Percentiles rank a stretch among this genome's conserved stretches.
Conservation (phyloP, 164 flowering plant species). For the Cinnamomum micranthum region DNA sequence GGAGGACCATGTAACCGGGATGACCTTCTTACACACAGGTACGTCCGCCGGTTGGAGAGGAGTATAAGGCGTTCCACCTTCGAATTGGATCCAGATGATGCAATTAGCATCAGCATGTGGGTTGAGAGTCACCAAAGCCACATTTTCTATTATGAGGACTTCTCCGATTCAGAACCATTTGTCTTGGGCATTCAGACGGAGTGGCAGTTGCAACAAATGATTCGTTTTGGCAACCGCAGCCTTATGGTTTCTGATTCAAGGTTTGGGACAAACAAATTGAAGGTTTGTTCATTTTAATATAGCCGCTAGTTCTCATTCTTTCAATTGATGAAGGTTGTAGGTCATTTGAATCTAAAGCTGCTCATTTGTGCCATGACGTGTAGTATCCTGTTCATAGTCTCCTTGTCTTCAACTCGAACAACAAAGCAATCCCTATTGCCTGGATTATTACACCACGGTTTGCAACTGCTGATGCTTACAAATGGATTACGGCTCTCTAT, state of each 20-base stretch:
- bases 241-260: constrained; percentile 81
- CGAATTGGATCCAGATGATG: constrained; percentile 81
- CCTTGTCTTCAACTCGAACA: constrained; percentile 83
- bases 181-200: constrained; percentile 88
- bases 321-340: constrained; percentile 1
- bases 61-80: constrained; percentile 73
- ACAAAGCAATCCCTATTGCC: constrained; percentile 93
- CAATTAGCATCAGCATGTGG: constrained; percentile 74
- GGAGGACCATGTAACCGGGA: constrained; percentile 91
- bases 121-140: constrained; percentile 66
- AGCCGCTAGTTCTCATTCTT: background rate
- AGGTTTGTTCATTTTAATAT: constrained; percentile 42
- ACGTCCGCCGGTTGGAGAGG: constrained; percentile 88
- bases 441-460: constrained; percentile 81
- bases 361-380: constrained; percentile 16
- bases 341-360: constrained; percentile 21
- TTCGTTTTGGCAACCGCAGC: constrained; percentile 78
- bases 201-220: constrained; percentile 99
- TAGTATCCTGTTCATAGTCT: constrained; percentile 86
- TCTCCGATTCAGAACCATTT: constrained; percentile 73
- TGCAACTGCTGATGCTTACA: constrained; percentile 49
- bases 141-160: constrained; percentile 83
- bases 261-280: constrained; percentile 83
- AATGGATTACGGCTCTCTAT: constrained; percentile 91
- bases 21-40: constrained; percentile 86